phyloP scores from a whole-genome alignment of 73 alveolate species.

The Paramecium pentaurelia region DNA sequence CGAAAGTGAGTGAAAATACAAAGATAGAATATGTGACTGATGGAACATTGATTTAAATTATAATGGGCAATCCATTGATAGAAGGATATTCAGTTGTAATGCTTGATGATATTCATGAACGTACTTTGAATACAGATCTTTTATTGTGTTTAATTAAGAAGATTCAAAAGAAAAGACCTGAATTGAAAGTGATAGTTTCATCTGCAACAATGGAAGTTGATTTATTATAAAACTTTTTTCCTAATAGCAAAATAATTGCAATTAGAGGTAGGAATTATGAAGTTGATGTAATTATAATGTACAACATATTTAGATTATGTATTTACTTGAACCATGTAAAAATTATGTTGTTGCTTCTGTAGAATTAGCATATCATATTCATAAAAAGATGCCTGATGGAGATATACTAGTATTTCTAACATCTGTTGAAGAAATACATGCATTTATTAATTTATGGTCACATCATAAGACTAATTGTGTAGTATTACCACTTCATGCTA shows the following conservation, averaged over 20 bases:
- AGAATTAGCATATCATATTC: constrained; percentile 62
- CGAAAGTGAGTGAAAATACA: constrained; percentile 74
- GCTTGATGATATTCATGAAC: constrained; percentile 93
- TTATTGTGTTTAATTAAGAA: constrained; percentile 82
- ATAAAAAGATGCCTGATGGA: constrained; percentile 68
- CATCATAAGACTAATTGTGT: constrained; percentile 70
- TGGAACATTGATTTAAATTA: constrained; percentile 90
- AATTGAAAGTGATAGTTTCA: constrained; percentile 80
- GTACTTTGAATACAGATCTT: constrained; percentile 87
- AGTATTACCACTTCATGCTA: constrained; percentile 87
- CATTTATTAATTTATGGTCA: constrained; percentile 80
- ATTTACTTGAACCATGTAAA: constrained; percentile 66
- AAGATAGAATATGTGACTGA: constrained; percentile 91
- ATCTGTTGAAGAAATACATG: constrained; percentile 97
- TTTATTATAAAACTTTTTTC: constrained; percentile 70
- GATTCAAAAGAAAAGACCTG: constrained; percentile 76
- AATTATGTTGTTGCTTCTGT: constrained; percentile 70
- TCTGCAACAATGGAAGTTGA: constrained; percentile 88
- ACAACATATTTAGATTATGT: constrained; percentile 3
- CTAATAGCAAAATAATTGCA: constrained; percentile 46
- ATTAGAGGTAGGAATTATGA: constrained; percentile 69
- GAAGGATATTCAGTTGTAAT: constrained; percentile 80
- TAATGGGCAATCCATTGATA: constrained; percentile 82
- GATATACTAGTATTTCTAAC: constrained; percentile 93
- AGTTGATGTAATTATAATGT: constrained; percentile 57